Conservation (phyloP, 1,284 basidiomycete genomes). For the Rhodotorula sp. region DNA sequence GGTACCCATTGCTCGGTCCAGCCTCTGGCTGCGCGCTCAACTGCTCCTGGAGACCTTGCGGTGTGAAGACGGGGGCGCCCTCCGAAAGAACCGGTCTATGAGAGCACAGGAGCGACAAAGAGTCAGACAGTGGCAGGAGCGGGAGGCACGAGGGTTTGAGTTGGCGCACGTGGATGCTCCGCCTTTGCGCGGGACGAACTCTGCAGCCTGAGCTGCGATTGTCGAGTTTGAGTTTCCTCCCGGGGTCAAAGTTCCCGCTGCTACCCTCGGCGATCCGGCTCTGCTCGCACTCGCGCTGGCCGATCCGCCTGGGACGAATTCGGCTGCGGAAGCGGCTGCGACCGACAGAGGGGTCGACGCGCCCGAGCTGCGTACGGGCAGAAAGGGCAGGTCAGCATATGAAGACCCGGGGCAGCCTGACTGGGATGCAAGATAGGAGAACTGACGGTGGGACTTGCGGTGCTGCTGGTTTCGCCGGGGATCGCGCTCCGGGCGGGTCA, state of each 20-base stretch:
- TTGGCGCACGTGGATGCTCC: slow-evolving; percentile 22
- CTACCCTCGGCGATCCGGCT: background rate
- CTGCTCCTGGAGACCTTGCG: background rate
- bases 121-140: background rate
- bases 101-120: background rate
- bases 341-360: slow-evolving; percentile 28
- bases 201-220: slow-evolving; percentile 21
- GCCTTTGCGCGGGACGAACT: slow-evolving; percentile 30
- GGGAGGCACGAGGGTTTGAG: background rate
- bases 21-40: background rate
- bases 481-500: slow-evolving; percentile 14
- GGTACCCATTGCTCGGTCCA: background rate
- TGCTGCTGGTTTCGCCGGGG: background rate
- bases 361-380: background rate
- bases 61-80: slow-evolving; percentile 30
- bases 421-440: background rate
- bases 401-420: background rate
- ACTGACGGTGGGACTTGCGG: background rate
- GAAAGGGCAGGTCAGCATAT: background rate
- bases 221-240: background rate
- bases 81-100: slow-evolving; percentile 30
- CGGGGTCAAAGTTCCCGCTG: background rate
- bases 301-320: slow-evolving; percentile 39
- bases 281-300: background rate
- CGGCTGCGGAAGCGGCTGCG: slow-evolving; percentile 29